Evolutionary conservation across 2,329 filamentous ascomycete genomes (phyloP), one percentile per base, ranked within the genome.

Genomic region (Fusarium pseudoanthophilum): DNA sequence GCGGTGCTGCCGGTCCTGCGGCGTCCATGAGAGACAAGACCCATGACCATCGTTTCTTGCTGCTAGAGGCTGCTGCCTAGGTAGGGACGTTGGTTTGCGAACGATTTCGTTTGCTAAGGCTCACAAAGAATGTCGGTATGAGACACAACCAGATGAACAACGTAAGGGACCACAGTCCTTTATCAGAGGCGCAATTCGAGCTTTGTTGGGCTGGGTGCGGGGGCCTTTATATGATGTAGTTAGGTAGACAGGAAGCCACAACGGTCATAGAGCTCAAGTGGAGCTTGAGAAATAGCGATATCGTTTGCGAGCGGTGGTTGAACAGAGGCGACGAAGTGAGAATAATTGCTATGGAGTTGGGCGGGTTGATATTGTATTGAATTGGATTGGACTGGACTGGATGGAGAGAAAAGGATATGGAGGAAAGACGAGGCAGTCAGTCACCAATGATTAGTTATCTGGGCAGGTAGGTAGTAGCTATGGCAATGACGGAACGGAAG

Each of bases 1-100:
- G 78, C 74, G 61, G 78, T 77, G 67, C 76, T 78, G 74, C 75
- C 71, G 61, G 79, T 74, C 64, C 79, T 79, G 64, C 78, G 79
- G 60, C 79, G 80, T 40, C 78, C 77, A 62, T 75, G 74, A 55
- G 79, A 79, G 40, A 79, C 79, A 36, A 81, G 76, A 67, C 78
- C 77, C 78, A 81, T 77, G 68, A 80, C 79, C 79, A 81, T 81
- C 77, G 55, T 69, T 28, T 21, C 49, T 36, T 28, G 39, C 59
- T 59, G 24, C 46, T 71, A 58, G 16, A 48, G 60, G 64, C 51
- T 71, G 57, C 56, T 63, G 68, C 66, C 69, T 74, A 58, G 26
- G 45, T 46, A 21, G 37, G 46, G 60, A 56, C 42, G 46, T 62
- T 55, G 42, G 49, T 39, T 51, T 39, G 56, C 42, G 24, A 30